A percentile compares a stretch with the other conserved stretches of the same genome.
Evolutionary conservation across 192 early-diverging fungal genomes (phyloP).

Genomic region (Backusella westeae): DNA sequence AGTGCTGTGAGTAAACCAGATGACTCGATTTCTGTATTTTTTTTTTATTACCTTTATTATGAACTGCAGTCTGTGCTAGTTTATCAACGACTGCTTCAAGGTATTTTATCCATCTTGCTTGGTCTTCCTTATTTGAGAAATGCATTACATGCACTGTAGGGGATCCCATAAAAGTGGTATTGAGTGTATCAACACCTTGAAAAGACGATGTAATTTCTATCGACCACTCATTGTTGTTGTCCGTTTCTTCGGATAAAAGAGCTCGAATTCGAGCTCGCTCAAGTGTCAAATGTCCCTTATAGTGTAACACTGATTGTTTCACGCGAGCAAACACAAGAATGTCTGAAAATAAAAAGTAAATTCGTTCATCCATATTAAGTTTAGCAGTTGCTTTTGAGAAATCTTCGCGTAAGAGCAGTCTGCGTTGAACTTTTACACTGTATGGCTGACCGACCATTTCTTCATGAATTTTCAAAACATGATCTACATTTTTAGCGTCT

Average conservation of each 20-base stretch:
- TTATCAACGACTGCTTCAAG: conserved; percentile 21
- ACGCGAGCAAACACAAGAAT: conserved; percentile 23
- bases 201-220: conserved; percentile 14
- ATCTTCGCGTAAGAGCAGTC: conserved; percentile 17
- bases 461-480: conserved; percentile 21
- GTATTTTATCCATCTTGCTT: conserved; percentile 15
- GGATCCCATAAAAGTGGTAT: conserved; percentile 22
- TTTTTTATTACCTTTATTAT: conserved; percentile 12
- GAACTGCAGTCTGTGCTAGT: neutral
- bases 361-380: conserved; percentile 6
- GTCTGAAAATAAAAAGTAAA: conserved; percentile 28
- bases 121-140: conserved; percentile 6
- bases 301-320: conserved; percentile 19
- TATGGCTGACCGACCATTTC: conserved; percentile 14
- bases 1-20: neutral
- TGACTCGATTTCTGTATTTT: neutral
- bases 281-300: conserved; percentile 23
- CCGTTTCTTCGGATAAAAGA: neutral
- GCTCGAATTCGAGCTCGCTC: conserved; percentile 12
- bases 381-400: conserved; percentile 11
- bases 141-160: conserved; percentile 16
- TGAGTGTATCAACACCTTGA: conserved; percentile 19
- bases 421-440: conserved; percentile 16
- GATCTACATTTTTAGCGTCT: conserved; percentile 22
- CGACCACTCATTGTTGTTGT: neutral